Evolutionary conservation across 1,284 basidiomycete species (phyloP).

Genomic region (Malassezia japonica): DNA sequence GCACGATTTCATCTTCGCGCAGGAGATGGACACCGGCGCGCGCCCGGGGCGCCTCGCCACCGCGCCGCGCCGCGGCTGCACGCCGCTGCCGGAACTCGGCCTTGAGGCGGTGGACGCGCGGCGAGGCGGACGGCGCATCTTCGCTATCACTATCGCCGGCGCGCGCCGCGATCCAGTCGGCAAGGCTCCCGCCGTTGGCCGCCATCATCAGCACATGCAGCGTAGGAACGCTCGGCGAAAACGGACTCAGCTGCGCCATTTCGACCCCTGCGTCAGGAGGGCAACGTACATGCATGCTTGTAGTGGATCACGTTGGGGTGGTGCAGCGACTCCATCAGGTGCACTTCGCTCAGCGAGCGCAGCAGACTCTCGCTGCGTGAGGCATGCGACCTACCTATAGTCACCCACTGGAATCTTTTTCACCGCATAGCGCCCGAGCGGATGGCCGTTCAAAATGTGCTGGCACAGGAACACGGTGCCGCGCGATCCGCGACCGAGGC

Average conservation of each 20-base stretch:
- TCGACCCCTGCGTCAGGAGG: conserved; percentile 58
- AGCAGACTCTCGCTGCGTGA: conserved; percentile 20
- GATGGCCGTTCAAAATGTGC: conserved; percentile 71
- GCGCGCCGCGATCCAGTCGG: conserved; percentile 36
- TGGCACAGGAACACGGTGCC: conserved; percentile 76
- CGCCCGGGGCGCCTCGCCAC: not conserved
- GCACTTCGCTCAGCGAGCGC: conserved; percentile 54
- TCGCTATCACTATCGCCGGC: conserved; percentile 14
- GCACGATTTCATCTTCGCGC: conserved; percentile 37
- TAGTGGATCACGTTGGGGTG: conserved; percentile 90
- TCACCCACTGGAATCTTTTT: conserved; percentile 91
- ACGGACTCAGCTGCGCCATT: conserved; percentile 28
- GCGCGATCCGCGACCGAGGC: conserved; percentile 81
- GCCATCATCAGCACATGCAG: conserved; percentile 45
- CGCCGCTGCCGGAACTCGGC: conserved; percentile 24
- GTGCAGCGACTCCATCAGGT: conserved; percentile 69
- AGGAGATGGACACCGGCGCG: conserved; percentile 32
- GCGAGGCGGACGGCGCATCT: not conserved
- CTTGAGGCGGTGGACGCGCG: conserved; percentile 22
- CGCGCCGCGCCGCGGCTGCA: not conserved
- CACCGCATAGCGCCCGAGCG: conserved; percentile 64
- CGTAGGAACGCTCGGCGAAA: conserved; percentile 38
- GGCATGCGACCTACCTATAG: conserved; percentile 4
- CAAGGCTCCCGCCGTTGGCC: conserved; percentile 44
- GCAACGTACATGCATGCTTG: conserved; percentile 66